These are phyloP conservation scores for Deinandra increscens DNA, from an alignment of 129 eudicot genomes.

Conservation along the genomic window DNA sequence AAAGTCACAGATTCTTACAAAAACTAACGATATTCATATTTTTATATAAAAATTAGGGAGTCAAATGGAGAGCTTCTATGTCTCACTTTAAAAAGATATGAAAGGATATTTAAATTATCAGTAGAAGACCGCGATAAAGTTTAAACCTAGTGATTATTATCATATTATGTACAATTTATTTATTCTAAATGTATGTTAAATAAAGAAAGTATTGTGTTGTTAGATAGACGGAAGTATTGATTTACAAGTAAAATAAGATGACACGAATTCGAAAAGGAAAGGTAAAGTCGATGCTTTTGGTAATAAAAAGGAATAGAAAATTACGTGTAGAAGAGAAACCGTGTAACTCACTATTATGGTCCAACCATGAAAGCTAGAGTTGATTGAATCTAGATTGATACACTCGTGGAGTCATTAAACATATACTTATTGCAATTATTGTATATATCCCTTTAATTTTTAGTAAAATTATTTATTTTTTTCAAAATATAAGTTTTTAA, in stretches of 20 bases:
- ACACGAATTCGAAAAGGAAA: neutral
- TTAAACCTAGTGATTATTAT: too few species aligned
- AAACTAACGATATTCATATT: too few species aligned
- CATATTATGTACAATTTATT: neutral
- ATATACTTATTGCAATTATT: neutral
- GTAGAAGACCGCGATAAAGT: too few species aligned
- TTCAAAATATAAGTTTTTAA: too few species aligned
- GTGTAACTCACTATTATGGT: neutral
- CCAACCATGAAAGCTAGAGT: neutral
- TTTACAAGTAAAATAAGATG: neutral
- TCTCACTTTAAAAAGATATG: too few species aligned
- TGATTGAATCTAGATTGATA: neutral
- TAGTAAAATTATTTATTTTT: too few species aligned
- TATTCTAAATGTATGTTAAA: neutral
- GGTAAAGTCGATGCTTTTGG: neutral
- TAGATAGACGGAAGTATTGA: neutral
- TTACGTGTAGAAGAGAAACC: neutral
- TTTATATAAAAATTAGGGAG: too few species aligned
- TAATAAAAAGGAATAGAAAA: neutral
- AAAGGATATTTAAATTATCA: too few species aligned
- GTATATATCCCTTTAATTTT: too few species aligned
- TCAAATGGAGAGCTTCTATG: too few species aligned
- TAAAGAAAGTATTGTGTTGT: neutral
- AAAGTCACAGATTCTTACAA: too few species aligned
- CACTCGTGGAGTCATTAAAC: neutral